A percentile compares a stretch with the other conserved stretches of the same genome.
Evolutionary conservation across 257 asterid species (phyloP).

Genomic region (Primulina tabacum): DNA sequence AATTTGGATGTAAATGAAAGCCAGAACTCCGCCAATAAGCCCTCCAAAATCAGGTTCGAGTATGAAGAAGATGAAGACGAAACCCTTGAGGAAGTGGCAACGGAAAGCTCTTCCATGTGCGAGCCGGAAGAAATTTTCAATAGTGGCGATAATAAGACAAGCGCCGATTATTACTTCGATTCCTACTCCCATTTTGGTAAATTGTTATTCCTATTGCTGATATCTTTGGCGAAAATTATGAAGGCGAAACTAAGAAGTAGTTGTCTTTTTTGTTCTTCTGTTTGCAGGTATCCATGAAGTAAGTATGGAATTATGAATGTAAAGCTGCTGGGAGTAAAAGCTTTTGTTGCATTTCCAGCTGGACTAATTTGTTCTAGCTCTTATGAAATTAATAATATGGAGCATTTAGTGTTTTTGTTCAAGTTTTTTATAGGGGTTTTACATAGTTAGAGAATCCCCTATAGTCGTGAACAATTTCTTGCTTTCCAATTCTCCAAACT

Average conservation of each 20-base stretch:
- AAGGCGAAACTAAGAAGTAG: conserved; percentile 23
- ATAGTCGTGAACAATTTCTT: not conserved
- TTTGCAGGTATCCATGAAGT: conserved; percentile 97
- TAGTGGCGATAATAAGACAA: conserved; percentile 65
- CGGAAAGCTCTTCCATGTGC: conserved; percentile 60
- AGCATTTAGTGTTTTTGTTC: not conserved
- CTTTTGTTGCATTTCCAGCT: conserved; percentile 2
- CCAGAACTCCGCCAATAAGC: conserved; percentile 1
- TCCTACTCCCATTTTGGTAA: conserved; percentile 95
- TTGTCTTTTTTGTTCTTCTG: conserved; percentile 13
- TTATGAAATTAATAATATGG: not conserved
- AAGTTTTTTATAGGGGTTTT: not conserved
- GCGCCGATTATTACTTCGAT: conserved; percentile 96
- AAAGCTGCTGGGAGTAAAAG: conserved; percentile 20
- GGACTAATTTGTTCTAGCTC: conserved; percentile 4
- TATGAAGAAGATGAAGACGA: conserved; percentile 31
- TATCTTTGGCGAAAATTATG: not conserved
- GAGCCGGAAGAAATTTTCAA: conserved; percentile 44
- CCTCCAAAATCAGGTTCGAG: conserved; percentile 31
- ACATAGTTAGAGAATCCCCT: no score
- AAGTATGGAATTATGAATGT: conserved; percentile 37
- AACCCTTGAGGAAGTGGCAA: conserved; percentile 47
- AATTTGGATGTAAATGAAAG: not conserved
- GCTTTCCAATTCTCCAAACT: not conserved
- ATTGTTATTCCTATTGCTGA: not conserved